Evolutionary conservation across 495 filamentous ascomycete genomes (phyloP).

Genomic region (Penicillium arizonense): DNA sequence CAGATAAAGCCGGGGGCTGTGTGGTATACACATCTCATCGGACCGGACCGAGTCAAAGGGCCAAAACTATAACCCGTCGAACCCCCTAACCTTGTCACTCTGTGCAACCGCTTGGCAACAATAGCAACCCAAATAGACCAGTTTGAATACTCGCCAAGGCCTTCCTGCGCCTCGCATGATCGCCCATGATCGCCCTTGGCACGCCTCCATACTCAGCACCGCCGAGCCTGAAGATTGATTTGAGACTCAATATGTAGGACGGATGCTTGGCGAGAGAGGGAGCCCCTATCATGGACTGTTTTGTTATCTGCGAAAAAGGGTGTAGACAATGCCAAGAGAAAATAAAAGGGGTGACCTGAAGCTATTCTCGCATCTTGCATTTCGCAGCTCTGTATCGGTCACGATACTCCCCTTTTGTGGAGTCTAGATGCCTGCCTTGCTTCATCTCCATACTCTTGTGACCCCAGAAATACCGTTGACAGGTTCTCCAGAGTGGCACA

Average conservation of each 20-base stretch:
- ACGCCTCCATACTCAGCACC: slow-evolving; percentile 11
- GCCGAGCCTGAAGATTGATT: background rate
- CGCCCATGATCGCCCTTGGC: slow-evolving; percentile 34
- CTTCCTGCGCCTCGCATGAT: slow-evolving; percentile 14
- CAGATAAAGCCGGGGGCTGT: background rate
- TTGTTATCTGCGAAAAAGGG: slow-evolving; percentile 3
- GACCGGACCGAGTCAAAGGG: slow-evolving; percentile 17
- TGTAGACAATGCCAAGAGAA: background rate
- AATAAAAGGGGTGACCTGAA: background rate
- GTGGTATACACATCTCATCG: slow-evolving; percentile 8
- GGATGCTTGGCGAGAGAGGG: slow-evolving; percentile 3
- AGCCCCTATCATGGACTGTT: slow-evolving; percentile 1
- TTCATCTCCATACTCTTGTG: slow-evolving; percentile 8
- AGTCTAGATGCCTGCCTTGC: background rate
- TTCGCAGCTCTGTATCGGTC: too few relatives aligned
- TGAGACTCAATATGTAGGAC: slow-evolving; percentile 6
- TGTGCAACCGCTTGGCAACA: slow-evolving; percentile 22
- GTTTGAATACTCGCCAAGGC: background rate
- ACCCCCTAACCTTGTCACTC: slow-evolving; percentile 9
- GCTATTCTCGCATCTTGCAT: too few relatives aligned
- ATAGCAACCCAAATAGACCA: slow-evolving; percentile 7
- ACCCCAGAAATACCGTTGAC: background rate
- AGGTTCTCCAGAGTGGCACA: background rate
- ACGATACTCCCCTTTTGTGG: slow-evolving; percentile 3
- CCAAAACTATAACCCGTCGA: slow-evolving; percentile 18